Conservation (phyloP, 2,329 filamentous ascomycete species). For the Fusarium irregulare region DNA sequence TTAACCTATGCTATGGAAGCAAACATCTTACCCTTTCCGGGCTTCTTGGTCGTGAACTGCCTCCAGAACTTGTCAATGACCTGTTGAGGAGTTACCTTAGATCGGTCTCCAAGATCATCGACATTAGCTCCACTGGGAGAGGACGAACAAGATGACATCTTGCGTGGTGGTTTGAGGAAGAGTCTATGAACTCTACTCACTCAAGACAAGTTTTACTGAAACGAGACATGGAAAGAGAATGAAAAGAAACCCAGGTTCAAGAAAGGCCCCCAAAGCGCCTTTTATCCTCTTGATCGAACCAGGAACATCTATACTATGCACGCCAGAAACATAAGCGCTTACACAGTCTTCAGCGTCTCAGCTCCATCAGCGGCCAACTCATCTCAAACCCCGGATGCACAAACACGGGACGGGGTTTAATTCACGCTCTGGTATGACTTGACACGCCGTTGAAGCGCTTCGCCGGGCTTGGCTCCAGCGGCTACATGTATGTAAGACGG, state of each 20-base stretch:
- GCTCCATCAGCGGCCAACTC: slow-evolving; percentile 26
- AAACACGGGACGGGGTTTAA: not conserved
- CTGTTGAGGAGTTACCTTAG: slow-evolving; percentile 70
- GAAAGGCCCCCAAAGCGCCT: not conserved
- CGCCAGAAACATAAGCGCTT: slow-evolving; percentile 4
- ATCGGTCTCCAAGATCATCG: slow-evolving; percentile 41
- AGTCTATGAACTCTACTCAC: not conserved
- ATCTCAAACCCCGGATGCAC: not conserved
- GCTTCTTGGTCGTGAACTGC: slow-evolving; percentile 75
- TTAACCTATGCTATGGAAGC: accelerated
- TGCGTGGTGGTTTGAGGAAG: not conserved
- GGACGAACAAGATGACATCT: slow-evolving; percentile 31
- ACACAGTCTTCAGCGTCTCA: slow-evolving; percentile 9
- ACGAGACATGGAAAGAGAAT: not conserved
- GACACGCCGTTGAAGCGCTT: not conserved
- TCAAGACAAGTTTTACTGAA: not conserved
- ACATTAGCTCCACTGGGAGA: slow-evolving; percentile 4
- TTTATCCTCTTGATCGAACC: slow-evolving; percentile 13
- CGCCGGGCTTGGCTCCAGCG: not conserved
- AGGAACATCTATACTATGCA: not conserved
- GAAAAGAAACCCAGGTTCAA: no score
- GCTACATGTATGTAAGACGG: not conserved
- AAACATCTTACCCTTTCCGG: slow-evolving; percentile 69
- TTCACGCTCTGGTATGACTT: not conserved
- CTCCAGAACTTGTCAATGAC: slow-evolving; percentile 79